These are phyloP conservation scores for Amphichorda felina DNA, from an alignment of 2,329 filamentous ascomycete species.

Conservation along the genomic window DNA sequence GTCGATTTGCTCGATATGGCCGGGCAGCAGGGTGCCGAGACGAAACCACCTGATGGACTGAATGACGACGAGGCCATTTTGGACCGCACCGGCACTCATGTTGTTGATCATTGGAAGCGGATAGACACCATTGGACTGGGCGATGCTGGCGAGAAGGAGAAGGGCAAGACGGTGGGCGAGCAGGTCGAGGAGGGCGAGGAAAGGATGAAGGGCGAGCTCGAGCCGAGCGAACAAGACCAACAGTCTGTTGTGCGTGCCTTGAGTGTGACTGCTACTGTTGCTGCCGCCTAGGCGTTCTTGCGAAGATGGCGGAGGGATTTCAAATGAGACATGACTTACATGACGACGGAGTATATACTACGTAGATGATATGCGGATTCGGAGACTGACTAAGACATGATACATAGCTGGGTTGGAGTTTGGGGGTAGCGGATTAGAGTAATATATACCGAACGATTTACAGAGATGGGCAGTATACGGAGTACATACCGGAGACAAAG, in stretches of 20 bases:
- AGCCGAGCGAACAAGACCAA: conserved; percentile 7
- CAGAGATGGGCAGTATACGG: too few species aligned
- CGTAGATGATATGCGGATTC: too few species aligned
- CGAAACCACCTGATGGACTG: conserved; percentile 21
- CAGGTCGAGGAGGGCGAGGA: conserved; percentile 22
- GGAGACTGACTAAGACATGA: too few species aligned
- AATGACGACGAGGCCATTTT: conserved; percentile 40
- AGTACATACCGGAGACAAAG: too few species aligned
- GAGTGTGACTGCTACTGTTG: conserved; percentile 4
- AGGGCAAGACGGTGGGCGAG: conserved; percentile 15
- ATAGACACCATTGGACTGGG: conserved; percentile 40
- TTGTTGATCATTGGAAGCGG: conserved; percentile 37
- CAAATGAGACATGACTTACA: too few species aligned
- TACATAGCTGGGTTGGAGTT: too few species aligned
- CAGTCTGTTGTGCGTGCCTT: not conserved
- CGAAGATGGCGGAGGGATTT: too few species aligned
- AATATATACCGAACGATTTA: too few species aligned
- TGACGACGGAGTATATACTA: too few species aligned
- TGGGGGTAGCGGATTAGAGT: too few species aligned
- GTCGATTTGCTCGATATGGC: conserved; percentile 20
- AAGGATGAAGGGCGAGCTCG: conserved; percentile 21
- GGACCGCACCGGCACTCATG: conserved; percentile 23
- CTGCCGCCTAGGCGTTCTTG: not conserved
- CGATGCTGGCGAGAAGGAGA: conserved; percentile 12
- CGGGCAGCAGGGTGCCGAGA: conserved; percentile 6